Base-by-base conservation (phyloP, 1,284 basidiomycete genomes). In the Moesziomyces globuligerus region DNA sequence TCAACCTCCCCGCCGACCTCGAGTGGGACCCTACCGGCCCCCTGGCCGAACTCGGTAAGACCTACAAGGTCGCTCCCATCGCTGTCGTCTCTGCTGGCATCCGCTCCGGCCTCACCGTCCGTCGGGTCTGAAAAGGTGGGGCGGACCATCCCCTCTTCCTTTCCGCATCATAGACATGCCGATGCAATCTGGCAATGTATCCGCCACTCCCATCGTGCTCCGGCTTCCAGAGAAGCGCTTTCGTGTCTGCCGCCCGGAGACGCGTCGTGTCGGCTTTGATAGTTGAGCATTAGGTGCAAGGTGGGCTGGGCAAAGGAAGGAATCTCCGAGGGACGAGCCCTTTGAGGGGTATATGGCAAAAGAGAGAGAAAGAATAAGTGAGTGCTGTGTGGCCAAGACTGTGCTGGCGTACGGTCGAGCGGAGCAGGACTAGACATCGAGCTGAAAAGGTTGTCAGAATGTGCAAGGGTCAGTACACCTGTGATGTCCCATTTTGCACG, bases 1-100 rank as follows among this genome's bases (percentile, higher is more conserved):
- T 75, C 13, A 61, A 56, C 7, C 29, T 59, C 17, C 60, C 60
- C 1, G 73, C 70, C 2, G 73, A 69, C 54, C 24, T 69, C 36
- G 60, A 61, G 34, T 75, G 73, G 73, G 45, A 47, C 10, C 17
- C 41, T 1, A 24, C 20, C 13, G 55, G 59, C 11, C 34, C 21
- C 8, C 24, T 49, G 29, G 69, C 73, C 3, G 13, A 21, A 7
- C 3, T 21, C 11, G 65, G 61, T 3, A 49, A 50, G 6, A 29
- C n/a, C 29, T 58, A 72, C 21, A 55, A 25, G 20, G 69, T 69
- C 15, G 13, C 29, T 9, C 50, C 54, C 6, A 46, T 54, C 7
- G 44, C 42, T 3, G 62, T 66, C 24, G 41, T 56, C 4, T 49
- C 57, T 38, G 66, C 72, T 4, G 72, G 72, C 3, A 49, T 64